Evolutionary conservation across 495 filamentous ascomycete genomes (phyloP), one percentile per base, ranked within the genome.

Genomic region (Aspergillus egyptiacus): DNA sequence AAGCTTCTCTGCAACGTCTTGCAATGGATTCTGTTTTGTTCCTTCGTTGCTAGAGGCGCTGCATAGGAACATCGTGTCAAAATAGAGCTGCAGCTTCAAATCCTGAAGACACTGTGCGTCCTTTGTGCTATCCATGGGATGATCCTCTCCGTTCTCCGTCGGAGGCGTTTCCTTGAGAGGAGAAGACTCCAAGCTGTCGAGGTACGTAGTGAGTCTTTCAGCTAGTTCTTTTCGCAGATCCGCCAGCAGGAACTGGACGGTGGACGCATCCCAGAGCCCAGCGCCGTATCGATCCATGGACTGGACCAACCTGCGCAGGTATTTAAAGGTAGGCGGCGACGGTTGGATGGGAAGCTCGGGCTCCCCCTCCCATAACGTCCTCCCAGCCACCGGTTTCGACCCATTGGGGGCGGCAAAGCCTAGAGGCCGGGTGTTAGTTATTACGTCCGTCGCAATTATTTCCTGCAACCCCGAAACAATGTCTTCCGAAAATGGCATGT

Each of bases 261-360:
- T 86, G 2, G 73, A 76, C 2, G 81, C 77, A 47, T 83, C 91
- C 93, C 93, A 98, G 7, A 97, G 62, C 57, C 97, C 93, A 25
- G 70, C 67, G 1, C 93, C 93, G 8, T 71, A 69, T 10, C 71
- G 66, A 28, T 75, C 75, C 89, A 98, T 94, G 1, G 74, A 68
- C 30, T 66, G 63, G 7, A 77, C 70, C 19, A 96, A 57, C 25
- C 73, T 76, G 23, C 82, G 78, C 33, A 96, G 60, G 44, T 91
- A 85, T 51, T 77, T 78, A 63, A 96, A 94, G 2, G 82, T 77
- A 22, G 75, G 73, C 0, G 87, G 82, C 1, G 89, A 90, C 0
- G 91, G 90, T 53, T 89, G 87, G n/a, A 82, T 71, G 1, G 93
- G 93, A 20, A 95, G 59, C 27, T 77, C 73, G 0, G 87, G 89